Evolutionary conservation across 2,329 filamentous ascomycete genomes (phyloP).

Genomic region (Colletotrichum tropicicola): DNA sequence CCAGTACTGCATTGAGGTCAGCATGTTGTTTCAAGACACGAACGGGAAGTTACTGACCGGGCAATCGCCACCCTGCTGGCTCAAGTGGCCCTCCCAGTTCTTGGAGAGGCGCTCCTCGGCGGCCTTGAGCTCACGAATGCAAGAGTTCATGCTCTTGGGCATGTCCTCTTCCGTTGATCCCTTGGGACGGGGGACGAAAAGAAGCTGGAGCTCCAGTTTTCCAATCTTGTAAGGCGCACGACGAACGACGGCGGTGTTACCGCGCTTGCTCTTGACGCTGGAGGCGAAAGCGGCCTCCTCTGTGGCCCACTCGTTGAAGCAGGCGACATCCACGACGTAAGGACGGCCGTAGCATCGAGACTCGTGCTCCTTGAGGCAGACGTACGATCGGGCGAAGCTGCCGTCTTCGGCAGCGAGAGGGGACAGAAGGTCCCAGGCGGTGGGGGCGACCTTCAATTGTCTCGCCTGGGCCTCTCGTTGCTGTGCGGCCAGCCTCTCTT

Average conservation of each 20-base stretch:
- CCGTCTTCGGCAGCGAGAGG: conserved; percentile 90
- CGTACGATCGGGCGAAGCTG: conserved; percentile 92
- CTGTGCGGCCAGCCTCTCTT: conserved; percentile 74
- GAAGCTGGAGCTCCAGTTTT: conserved; percentile 90
- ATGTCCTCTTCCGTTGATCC: conserved; percentile 91
- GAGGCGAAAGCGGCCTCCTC: conserved; percentile 82
- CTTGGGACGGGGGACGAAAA: conserved; percentile 94
- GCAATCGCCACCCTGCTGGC: conserved; percentile 97
- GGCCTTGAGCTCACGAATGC: conserved; percentile 90
- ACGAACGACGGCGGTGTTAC: conserved; percentile 74
- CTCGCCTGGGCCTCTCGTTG: conserved; percentile 72
- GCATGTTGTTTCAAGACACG: conserved; percentile 33
- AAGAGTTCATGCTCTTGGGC: conserved; percentile 99
- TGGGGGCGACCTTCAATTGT: conserved; percentile 70
- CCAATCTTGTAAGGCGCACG: conserved; percentile 96
- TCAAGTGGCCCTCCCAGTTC: conserved; percentile 88
- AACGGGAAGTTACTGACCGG: conserved; percentile 72
- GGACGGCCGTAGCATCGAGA: conserved; percentile 87
- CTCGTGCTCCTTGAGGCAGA: conserved; percentile 94
- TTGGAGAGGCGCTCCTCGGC: conserved; percentile 83
- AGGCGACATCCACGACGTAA: conserved; percentile 87
- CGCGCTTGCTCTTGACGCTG: conserved; percentile 94
- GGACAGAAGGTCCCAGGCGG: conserved; percentile 86
- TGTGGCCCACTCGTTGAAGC: conserved; percentile 98
- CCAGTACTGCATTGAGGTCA: conserved; percentile 79